Evolutionary conservation across 176 grass and related monocot genomes (phyloP).

Genomic region (Cocos nucifera): DNA sequence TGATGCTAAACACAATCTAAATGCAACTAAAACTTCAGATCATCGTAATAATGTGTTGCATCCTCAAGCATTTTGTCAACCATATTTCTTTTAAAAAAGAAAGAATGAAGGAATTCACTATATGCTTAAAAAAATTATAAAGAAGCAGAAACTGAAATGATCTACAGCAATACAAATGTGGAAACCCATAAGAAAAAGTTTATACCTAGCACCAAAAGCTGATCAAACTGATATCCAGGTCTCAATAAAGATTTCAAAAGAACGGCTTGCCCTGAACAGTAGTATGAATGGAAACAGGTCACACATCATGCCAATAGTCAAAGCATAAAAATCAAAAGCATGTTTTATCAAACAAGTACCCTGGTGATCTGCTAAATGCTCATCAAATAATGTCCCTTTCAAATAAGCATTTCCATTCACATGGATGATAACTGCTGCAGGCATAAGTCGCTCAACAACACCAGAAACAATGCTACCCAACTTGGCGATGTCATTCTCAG

Average conservation of each 20-base stretch:
- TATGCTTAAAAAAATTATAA: no score
- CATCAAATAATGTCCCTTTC: conserved; percentile 66
- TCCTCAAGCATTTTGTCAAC: no score
- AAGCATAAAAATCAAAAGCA: not conserved
- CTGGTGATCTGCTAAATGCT: conserved; percentile 75
- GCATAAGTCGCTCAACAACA: conserved; percentile 79
- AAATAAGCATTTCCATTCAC: conserved; percentile 43
- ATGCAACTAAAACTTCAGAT: no score
- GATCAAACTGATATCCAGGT: conserved; percentile 75
- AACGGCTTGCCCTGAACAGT: conserved; percentile 62
- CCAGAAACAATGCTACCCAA: conserved; percentile 68
- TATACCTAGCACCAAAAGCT: conserved; percentile 80
- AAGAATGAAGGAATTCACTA: no score
- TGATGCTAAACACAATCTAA: no score
- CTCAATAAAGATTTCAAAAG: conserved; percentile 70
- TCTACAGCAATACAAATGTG: not conserved
- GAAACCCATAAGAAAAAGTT: conserved; percentile 7
- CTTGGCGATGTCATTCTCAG: conserved; percentile 33
- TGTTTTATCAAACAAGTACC: conserved; percentile 17
- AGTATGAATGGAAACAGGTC: not conserved
- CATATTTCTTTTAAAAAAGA: no score
- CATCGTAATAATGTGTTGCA: no score
- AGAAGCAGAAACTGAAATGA: no score
- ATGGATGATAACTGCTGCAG: conserved; percentile 60
- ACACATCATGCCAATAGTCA: no score